Evolutionary conservation across 2,329 filamentous ascomycete genomes (phyloP), one percentile per base, ranked within the genome.

Genomic region (Rutstroemia sp.): DNA sequence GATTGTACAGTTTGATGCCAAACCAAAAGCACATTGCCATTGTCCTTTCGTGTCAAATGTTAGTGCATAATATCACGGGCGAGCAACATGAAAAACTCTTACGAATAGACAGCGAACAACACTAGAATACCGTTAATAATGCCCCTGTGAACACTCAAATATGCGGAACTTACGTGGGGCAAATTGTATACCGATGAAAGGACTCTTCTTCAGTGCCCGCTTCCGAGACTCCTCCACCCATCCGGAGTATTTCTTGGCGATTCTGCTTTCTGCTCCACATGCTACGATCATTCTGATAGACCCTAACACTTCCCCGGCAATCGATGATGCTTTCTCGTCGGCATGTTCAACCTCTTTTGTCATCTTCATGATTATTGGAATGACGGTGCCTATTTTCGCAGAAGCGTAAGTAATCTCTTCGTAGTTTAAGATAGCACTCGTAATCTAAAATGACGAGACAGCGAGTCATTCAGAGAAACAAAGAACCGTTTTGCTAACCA

Each of bases 1-100:
- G 73, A 2, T 74, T 59, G 49, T 70, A 77, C 0, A 77, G 74
- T 62, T 76, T 79, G 47, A 78, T 76, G 3, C 83, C 83, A 61
- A 79, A 86, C 81, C 81, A 86, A 60, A 87, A 87, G 7, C 77
- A 73, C 21, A 86, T 72, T 1, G 76, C 78, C 59, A 85, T 84
- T 0, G 77, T 73, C 2, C 71, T 77, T 39, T 5, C 14, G n/a
- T 34, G 63, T 27, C 42, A 58, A 30, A 19, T 10, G 9, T 8
- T 7, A 27, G 16, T 30, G 18, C 3, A 30, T 4, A 34, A 12
- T 34, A 3, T 34, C 2, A 12, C 1, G 9, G 12, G 4, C 9
- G 10, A 34, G 1, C 30, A 45, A 38, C 7, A 5, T 23, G 34
- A 27, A 52, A 37, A 44, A n/a, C 2, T n/a, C 53, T 55, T 54